phyloP scores from a whole-genome alignment of 2,329 filamentous ascomycete genomes.

The Fusarium sp. region DNA sequence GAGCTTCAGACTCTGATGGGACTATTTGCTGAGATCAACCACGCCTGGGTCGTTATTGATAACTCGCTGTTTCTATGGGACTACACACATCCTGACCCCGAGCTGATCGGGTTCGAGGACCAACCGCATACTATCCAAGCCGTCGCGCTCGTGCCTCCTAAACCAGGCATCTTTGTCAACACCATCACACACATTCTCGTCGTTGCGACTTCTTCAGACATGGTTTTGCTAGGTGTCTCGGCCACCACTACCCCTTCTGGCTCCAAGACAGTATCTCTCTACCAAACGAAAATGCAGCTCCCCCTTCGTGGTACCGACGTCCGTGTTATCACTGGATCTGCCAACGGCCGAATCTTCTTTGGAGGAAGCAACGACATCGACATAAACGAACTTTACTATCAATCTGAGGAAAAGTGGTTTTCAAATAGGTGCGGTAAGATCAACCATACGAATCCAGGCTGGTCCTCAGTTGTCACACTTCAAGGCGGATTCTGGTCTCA shows the following conservation, averaged over 20 bases:
- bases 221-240: slow-evolving; percentile 86
- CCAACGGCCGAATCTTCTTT: slow-evolving; percentile 92
- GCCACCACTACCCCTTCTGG: slow-evolving; percentile 74
- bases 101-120: slow-evolving; percentile 92
- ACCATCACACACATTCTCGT: slow-evolving; percentile 89
- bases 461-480: slow-evolving; percentile 69
- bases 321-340: slow-evolving; percentile 80
- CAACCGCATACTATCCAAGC: slow-evolving; percentile 87
- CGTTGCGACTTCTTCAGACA: slow-evolving; percentile 85
- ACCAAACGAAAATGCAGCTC: slow-evolving; percentile 87
- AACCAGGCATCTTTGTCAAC: slow-evolving; percentile 85
- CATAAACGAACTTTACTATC: slow-evolving; percentile 93
- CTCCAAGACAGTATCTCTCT: slow-evolving; percentile 78
- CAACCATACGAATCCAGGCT: slow-evolving; percentile 83
- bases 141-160: slow-evolving; percentile 87
- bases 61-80: slow-evolving; percentile 98
- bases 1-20: slow-evolving; percentile 94
- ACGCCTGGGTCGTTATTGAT: slow-evolving; percentile 96
- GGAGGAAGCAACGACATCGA: slow-evolving; percentile 83
- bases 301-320: slow-evolving; percentile 81
- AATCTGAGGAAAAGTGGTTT: slow-evolving; percentile 98
- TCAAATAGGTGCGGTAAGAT: slow-evolving; percentile 86
- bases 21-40: slow-evolving; percentile 91
- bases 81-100: slow-evolving; percentile 90
- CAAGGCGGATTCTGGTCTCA: slow-evolving; percentile 61